Evolutionary conservation across 2,329 filamentous ascomycete genomes (phyloP), one percentile per base, ranked within the genome.

Genomic region (Verticillium nonalfalfae): DNA sequence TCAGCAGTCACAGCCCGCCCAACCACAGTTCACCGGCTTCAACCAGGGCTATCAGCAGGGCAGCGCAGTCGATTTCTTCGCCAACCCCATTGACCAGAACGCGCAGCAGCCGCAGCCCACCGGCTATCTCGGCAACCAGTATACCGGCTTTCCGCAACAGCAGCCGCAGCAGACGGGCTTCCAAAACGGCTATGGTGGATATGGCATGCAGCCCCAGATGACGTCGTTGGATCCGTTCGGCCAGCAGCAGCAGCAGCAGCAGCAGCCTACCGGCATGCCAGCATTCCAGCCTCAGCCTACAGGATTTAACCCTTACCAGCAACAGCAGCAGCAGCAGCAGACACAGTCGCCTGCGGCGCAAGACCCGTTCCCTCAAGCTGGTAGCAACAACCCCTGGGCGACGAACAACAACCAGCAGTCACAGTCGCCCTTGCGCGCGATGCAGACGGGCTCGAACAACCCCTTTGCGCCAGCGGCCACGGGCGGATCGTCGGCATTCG

Each of bases 31-130:
- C 50, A 98, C 93, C 14, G 94, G 93, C 39, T 93, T 92, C 79
- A 98, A 97, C 75, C 93, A 97, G 77, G 94, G 94, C 56, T 99
- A 99, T 71, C 93, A 98, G 78, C 95, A 99, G 77, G 94, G 97
- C 72, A 90, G 90, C 61, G 91, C 92, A 13, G 95, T 99, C 18
- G 95, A 99, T 76, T 98, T 96, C 86, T 95, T 96, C 69, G 95
- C 94, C 62, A 99, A 99, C 74, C 92, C 93, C 13, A 89, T 98
- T 70, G 91, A 94, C 62, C 88, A 87, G 69, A 86, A 78, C 68
- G 89, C 91, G 73, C 83, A 89, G 67, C 88, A 93, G 73, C 83
- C 85, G 55, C 93, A 97, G 73, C 89, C 86, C 3, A 96, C 92
- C 1, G 92, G 91, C n/a, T 90, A 79, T 67, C 78, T 85, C 74